Base-by-base conservation (phyloP, 164 flowering plant genomes). In the Malania oleifera region DNA sequence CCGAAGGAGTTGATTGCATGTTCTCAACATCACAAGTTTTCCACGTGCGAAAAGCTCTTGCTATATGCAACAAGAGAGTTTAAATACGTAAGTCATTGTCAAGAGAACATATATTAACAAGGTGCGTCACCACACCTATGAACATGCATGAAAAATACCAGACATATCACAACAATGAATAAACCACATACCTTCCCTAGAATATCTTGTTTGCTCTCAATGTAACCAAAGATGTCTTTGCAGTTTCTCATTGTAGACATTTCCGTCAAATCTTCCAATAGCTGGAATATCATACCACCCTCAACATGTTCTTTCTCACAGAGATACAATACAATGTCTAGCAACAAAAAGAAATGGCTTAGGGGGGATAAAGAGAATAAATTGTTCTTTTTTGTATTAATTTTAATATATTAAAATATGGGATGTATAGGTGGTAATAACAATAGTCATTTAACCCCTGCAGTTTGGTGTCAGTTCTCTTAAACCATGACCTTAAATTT, bases 1-100 rank as follows among this genome's bases (percentile, higher is more conserved):
- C 35, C 97, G 96, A 68, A 95, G 96, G 63, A 95, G 93, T 73
- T 95, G 97, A 79, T 91, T 95, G 83, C 99, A 95, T 25, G 99
- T 95, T 67, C 99, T 85, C 77, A 95, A 67, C 99, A 95, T 95
- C 62, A 95, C 99, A 70, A 95, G 95, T 68, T 95, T 95, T 65
- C 99, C 99, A 52, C 99, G 82, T 23, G 91, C 91, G 71, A 95
- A 95, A 44, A 95, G 81, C 69, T 95, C 97, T 81, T 80, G 91
- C 99, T 93, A 81, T 60, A 63, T 17, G 57, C 59, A 62, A 41
- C 52, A 37, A 28, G 9, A 56, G 20, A 9, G 35, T 39, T 56
- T 38, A 26, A 34, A 44, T 52, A 60, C 15, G 55, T 23, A 10
- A 47, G 17, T 29, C 7, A 22, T 34, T 19, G 17, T 19, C 58